phyloP scores from a whole-genome alignment of 805 yeast species.

The Lipomyces oligophaga region DNA sequence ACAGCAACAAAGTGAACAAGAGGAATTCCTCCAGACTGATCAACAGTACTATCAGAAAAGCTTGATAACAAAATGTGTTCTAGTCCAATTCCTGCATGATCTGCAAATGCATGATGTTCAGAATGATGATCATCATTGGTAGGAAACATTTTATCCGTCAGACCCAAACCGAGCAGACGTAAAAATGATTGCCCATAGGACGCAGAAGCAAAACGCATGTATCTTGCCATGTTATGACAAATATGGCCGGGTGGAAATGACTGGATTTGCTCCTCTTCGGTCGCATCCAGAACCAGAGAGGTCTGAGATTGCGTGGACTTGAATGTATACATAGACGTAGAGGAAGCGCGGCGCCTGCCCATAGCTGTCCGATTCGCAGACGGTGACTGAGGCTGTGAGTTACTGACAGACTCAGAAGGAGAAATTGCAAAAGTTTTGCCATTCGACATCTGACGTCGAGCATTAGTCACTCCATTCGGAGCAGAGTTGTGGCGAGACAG shows the following conservation, averaged over 20 bases:
- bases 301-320: slow-evolving; percentile 26
- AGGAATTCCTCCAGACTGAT: slow-evolving; percentile 34
- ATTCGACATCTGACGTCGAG: slow-evolving; percentile 1
- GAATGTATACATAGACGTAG: slow-evolving; percentile 15
- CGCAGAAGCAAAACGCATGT: slow-evolving; percentile 37
- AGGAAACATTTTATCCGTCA: slow-evolving; percentile 29
- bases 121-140: slow-evolving; percentile 32
- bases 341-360: slow-evolving; percentile 13
- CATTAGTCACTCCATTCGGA: background rate
- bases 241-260: slow-evolving; percentile 33
- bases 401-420: slow-evolving; percentile 1
- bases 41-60: slow-evolving; percentile 32
- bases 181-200: slow-evolving; percentile 39
- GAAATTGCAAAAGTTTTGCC: background rate
- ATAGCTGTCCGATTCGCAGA: background rate
- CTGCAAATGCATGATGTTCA: slow-evolving; percentile 37
- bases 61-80: slow-evolving; percentile 36
- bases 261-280: slow-evolving; percentile 25
- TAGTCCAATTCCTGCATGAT: slow-evolving; percentile 34
- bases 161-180: slow-evolving; percentile 34
- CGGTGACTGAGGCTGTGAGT: slow-evolving; percentile 2
- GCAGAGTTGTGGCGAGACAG: slow-evolving; percentile 11
- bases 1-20: slow-evolving; percentile 36
- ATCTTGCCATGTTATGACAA: slow-evolving; percentile 35
- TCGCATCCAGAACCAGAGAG: slow-evolving; percentile 22